Conservation (phyloP, 1,139 yeast genomes). For the Taphrina populina region DNA sequence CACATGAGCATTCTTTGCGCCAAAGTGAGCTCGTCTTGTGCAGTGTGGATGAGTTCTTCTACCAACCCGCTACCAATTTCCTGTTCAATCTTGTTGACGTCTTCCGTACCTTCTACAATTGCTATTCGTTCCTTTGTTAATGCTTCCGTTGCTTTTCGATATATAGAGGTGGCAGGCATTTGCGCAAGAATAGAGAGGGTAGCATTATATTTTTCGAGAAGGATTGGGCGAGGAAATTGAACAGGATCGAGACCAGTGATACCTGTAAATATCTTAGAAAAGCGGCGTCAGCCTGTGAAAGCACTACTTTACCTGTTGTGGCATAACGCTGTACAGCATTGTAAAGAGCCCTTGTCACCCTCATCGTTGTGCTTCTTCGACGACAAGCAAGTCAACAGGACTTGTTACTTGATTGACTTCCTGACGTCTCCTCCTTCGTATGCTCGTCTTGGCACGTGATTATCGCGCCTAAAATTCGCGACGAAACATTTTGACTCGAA, state of each 20-base stretch:
- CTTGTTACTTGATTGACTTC: no score
- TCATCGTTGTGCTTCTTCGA: not conserved
- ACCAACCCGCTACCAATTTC: slow-evolving; percentile 79
- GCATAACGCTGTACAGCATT: slow-evolving; percentile 29
- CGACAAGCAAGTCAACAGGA: not conserved
- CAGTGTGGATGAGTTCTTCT: slow-evolving; percentile 80
- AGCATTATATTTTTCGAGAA: slow-evolving; percentile 66
- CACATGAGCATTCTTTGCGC: slow-evolving; percentile 66
- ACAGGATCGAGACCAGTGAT: slow-evolving; percentile 74
- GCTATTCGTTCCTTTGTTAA: slow-evolving; percentile 68
- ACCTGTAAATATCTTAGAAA: slow-evolving; percentile 53
- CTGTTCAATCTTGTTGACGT: slow-evolving; percentile 65
- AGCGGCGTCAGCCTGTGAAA: not conserved
- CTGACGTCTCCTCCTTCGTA: no score
- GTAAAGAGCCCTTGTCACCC: slow-evolving; percentile 5
- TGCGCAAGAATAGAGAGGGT: slow-evolving; percentile 62
- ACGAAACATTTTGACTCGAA: no score
- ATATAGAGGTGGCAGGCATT: slow-evolving; percentile 70
- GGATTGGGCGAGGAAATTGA: slow-evolving; percentile 81
- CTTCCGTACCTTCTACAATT: slow-evolving; percentile 64
- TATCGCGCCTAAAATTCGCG: no score
- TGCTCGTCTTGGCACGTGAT: no score
- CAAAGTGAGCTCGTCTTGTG: slow-evolving; percentile 73
- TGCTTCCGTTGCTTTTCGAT: slow-evolving; percentile 72
- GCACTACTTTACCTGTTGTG: slow-evolving; percentile 7